Evolutionary conservation across 768 basidiomycete species (phyloP).

Genomic region (Xerocomus spinulosus): DNA sequence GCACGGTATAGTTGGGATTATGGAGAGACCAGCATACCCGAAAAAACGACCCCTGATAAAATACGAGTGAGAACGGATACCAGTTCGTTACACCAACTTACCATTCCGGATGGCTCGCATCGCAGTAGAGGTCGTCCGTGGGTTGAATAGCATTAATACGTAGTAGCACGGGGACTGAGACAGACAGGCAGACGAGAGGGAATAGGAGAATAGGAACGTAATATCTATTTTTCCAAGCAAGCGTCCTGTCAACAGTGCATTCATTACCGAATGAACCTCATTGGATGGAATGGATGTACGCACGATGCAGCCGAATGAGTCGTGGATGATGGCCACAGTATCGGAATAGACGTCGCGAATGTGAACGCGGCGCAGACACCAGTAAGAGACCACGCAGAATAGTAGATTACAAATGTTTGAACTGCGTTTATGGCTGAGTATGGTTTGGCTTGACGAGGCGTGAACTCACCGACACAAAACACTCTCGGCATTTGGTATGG

Average conservation of each 20-base stretch:
- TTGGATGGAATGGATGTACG: slow-evolving; percentile 2
- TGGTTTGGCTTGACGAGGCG: neutral
- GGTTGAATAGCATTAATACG: slow-evolving; percentile 43
- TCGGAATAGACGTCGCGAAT: slow-evolving; percentile 43
- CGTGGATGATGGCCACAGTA: slow-evolving; percentile 34
- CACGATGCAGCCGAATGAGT: slow-evolving; percentile 25
- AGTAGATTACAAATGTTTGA: slow-evolving; percentile 34
- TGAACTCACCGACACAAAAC: slow-evolving; percentile 51
- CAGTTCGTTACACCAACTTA: slow-evolving; percentile 25
- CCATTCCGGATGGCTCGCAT: slow-evolving; percentile 56
- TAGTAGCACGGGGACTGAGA: slow-evolving; percentile 42
- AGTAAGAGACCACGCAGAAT: slow-evolving; percentile 41
- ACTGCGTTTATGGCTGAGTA: slow-evolving; percentile 13
- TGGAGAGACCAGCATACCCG: slow-evolving; percentile 57
- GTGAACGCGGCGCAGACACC: slow-evolving; percentile 43
- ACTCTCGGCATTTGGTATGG: slow-evolving; percentile 51
- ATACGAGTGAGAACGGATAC: slow-evolving; percentile 1
- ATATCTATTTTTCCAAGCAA: slow-evolving; percentile 48
- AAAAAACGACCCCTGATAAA: slow-evolving; percentile 54
- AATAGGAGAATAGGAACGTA: slow-evolving; percentile 42
- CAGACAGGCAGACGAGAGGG: slow-evolving; percentile 42
- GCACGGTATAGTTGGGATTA: slow-evolving; percentile 49
- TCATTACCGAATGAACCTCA: neutral
- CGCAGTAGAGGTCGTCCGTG: slow-evolving; percentile 53
- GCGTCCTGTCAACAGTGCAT: slow-evolving; percentile 31